Evolutionary conservation across 2,329 filamentous ascomycete species (phyloP).

Genomic region (Metarhizium guizhouense): DNA sequence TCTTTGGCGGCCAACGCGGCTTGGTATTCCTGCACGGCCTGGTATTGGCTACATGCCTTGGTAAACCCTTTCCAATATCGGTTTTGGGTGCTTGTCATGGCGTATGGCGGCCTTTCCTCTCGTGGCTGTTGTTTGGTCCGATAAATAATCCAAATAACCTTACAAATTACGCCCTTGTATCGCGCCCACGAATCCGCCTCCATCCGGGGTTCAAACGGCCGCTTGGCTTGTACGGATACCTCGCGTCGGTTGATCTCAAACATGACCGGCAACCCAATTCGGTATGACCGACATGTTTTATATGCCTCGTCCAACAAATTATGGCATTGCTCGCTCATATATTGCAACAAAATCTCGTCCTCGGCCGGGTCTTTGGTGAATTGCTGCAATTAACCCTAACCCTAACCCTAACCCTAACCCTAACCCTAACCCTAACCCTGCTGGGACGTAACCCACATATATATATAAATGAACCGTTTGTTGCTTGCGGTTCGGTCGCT

Average conservation of each 20-base stretch:
- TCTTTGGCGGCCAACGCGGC: too few species aligned
- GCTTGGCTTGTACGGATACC: neutral
- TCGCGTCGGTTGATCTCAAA: slow-evolving; percentile 7
- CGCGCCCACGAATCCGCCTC: slow-evolving; percentile 7
- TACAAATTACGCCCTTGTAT: slow-evolving; percentile 5
- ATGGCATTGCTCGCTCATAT: neutral
- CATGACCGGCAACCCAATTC: slow-evolving; percentile 1
- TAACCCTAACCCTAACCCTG: too few species aligned
- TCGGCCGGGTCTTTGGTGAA: neutral
- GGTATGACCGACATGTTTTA: neutral
- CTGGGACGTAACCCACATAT: too few species aligned
- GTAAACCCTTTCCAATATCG: slow-evolving; percentile 1
- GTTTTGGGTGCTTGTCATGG: neutral
- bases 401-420: too few species aligned
- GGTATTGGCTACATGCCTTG: too few species aligned
- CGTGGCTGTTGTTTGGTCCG: neutral
- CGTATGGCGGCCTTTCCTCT: too few species aligned
- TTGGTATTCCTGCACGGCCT: too few species aligned
- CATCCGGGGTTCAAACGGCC: slow-evolving; percentile 6
- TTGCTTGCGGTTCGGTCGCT: too few species aligned
- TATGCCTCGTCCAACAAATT: slow-evolving; percentile 2
- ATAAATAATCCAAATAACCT: slow-evolving; percentile 2
- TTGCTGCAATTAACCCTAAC: too few species aligned
- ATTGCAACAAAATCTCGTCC: slow-evolving; percentile 4
- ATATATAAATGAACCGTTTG: too few species aligned